phyloP scores from a whole-genome alignment of 345 rosid species.

The Lagerstroemia speciosa region DNA sequence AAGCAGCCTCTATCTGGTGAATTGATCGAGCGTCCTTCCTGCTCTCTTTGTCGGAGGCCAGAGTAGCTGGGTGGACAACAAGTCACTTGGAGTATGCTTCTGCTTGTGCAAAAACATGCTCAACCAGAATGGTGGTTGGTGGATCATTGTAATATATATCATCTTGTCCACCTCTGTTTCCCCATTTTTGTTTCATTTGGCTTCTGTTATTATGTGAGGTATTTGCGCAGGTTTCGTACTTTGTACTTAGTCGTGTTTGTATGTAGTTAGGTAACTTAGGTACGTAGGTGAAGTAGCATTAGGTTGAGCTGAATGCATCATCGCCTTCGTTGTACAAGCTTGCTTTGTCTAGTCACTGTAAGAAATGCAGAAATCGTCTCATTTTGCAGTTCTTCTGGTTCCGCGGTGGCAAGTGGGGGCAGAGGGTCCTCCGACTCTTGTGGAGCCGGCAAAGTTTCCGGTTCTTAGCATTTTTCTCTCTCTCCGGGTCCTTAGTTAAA shows the following conservation, averaged over 20 bases:
- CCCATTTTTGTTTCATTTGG: not conserved
- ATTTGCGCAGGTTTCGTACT: not conserved
- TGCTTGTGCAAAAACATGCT: not conserved
- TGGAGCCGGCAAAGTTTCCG: too few species aligned
- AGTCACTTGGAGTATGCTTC: not conserved
- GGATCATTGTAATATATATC: not conserved
- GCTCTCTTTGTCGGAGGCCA: not conserved
- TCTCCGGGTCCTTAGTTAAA: too few species aligned
- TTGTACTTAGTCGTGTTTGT: not conserved
- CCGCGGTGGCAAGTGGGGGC: too few species aligned
- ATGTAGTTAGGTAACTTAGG: not conserved
- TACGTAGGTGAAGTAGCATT: not conserved
- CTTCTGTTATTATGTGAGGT: constrained; percentile 1
- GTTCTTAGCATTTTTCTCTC: too few species aligned
- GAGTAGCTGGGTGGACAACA: not conserved
- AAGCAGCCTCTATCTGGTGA: not conserved
- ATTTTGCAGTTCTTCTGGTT: not conserved
- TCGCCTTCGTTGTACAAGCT: not conserved
- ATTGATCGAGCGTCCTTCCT: not conserved
- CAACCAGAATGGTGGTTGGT: not conserved
- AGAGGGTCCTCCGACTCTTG: too few species aligned
- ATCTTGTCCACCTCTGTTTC: not conserved
- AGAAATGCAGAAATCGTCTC: not conserved
- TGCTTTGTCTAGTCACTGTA: not conserved
- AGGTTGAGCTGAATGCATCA: not conserved